Conservation (phyloP, 176 grass and related monocot species). For the Oryza meridionalis region DNA sequence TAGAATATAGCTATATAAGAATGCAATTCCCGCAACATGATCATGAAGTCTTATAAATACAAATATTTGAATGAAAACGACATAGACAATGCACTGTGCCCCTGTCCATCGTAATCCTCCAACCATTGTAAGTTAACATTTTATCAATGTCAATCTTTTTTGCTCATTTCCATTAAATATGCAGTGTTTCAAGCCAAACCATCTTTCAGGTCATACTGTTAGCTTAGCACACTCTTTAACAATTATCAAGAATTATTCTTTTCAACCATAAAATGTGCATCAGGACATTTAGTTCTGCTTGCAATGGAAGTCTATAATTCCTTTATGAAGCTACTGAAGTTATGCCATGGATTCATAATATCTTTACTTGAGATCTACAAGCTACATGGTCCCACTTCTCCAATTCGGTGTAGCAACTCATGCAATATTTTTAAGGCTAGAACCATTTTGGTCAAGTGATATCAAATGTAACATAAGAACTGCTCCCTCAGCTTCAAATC, state of each 20-base stretch:
- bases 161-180: not conserved
- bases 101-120: not conserved
- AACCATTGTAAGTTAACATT: not conserved
- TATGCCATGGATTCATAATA: not conserved
- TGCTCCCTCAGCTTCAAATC: not conserved
- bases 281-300: not conserved
- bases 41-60: not conserved
- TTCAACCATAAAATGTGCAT: not conserved
- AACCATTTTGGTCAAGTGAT: not conserved
- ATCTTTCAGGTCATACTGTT: not conserved
- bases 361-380: not conserved
- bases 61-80: not conserved
- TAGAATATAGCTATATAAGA: not conserved
- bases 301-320: not conserved
- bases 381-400: not conserved
- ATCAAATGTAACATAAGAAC: not conserved
- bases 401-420: not conserved
- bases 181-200: not conserved
- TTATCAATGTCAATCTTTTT: not conserved
- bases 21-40: not conserved
- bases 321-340: not conserved
- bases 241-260: not conserved
- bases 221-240: not conserved
- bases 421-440: not conserved
- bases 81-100: not conserved